phyloP scores from a whole-genome alignment of 345 rosid genomes.

The Populus nigra region DNA sequence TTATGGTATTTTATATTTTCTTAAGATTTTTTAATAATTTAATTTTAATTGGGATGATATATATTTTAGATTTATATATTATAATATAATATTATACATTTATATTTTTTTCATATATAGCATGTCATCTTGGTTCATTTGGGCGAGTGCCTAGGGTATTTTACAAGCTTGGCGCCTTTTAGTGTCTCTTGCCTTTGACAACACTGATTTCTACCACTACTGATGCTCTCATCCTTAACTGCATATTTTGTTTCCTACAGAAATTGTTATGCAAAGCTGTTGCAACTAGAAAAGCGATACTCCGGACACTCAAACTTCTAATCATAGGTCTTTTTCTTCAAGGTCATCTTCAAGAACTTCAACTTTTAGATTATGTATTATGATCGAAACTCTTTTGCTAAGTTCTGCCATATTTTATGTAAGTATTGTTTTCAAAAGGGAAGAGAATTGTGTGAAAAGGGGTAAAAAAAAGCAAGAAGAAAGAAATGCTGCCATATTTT shows the following conservation, averaged over 20 bases:
- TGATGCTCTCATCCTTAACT: background rate
- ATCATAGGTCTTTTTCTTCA: conserved; percentile 71
- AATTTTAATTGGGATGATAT: too few species aligned
- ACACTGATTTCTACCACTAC: too few species aligned
- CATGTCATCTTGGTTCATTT: too few species aligned
- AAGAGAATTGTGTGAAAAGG: background rate
- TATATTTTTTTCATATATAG: too few species aligned
- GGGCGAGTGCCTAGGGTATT: too few species aligned
- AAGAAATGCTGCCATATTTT: background rate
- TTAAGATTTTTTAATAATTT: too few species aligned
- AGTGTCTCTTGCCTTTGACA: too few species aligned
- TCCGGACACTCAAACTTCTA: conserved; percentile 58
- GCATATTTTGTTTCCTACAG: conserved; percentile 28
- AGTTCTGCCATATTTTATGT: background rate
- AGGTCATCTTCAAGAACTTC: conserved; percentile 38
- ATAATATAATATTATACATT: too few species aligned
- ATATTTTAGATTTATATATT: too few species aligned
- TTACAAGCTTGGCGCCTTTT: too few species aligned
- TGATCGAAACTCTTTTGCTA: background rate
- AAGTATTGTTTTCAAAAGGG: background rate
- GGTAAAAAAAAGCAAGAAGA: background rate
- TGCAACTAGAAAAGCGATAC: conserved; percentile 67
- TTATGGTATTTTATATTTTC: too few species aligned
- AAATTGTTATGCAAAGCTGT: conserved; percentile 44
- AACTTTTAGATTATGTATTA: background rate